Conservation (phyloP, 129 eudicot genomes). For the Lactuca sativa region DNA sequence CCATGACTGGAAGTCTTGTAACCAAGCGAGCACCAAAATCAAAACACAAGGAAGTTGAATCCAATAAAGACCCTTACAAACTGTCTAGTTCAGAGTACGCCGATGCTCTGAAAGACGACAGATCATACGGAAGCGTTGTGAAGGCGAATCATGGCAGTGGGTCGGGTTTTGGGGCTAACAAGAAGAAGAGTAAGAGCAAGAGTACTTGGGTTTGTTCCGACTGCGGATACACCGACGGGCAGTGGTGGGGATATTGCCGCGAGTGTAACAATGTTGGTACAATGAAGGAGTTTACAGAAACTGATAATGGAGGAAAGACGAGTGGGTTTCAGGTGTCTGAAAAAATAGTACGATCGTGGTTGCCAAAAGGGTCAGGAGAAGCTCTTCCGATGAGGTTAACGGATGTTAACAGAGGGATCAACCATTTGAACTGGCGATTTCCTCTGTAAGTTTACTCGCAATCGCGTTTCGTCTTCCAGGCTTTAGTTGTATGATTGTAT, state of each 20-base stretch:
- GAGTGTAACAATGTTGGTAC: constrained; percentile 51
- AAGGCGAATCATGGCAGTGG: constrained; percentile 6
- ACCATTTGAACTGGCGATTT: constrained; percentile 67
- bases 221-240: constrained; percentile 78
- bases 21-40: constrained; percentile 23
- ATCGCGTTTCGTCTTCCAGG: background rate
- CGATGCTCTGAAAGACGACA: constrained; percentile 28
- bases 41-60: background rate
- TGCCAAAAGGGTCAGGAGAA: constrained; percentile 44
- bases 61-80: background rate
- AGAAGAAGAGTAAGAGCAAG: constrained; percentile 51
- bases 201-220: constrained; percentile 60
- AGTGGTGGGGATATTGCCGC: constrained; percentile 93
- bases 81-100: constrained; percentile 14
- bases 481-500: background rate
- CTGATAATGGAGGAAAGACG: constrained; percentile 30
- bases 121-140: constrained; percentile 27
- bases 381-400: constrained; percentile 59
- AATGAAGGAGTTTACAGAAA: constrained; percentile 47
- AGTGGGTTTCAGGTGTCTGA: constrained; percentile 64
- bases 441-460: constrained; percentile 53
- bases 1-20: constrained; percentile 36
- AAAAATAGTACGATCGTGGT: constrained; percentile 55
- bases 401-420: constrained; percentile 62
- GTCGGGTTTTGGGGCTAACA: constrained; percentile 31